These are phyloP conservation scores for Geotrichum aggregatum DNA, from an alignment of 1,139 yeast species.

Conservation along the genomic window DNA sequence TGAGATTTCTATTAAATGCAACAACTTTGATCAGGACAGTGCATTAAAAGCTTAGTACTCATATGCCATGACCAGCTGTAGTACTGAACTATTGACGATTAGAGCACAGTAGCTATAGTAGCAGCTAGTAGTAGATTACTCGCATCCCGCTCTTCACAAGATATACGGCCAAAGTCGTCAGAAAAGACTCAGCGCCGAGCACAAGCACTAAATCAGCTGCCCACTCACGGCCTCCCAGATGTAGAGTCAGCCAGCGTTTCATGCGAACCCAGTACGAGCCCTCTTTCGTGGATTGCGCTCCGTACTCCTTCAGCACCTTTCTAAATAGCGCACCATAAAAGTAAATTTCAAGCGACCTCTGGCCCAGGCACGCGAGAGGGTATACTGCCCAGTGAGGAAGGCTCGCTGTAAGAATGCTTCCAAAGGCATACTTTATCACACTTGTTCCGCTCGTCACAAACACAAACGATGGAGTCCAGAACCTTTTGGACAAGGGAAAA, in stretches of 20 bases:
- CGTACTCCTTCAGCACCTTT: constrained; percentile 14
- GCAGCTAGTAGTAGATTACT: constrained; percentile 13
- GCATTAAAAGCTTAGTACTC: no score
- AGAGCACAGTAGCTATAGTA: no score
- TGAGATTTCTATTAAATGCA: no score
- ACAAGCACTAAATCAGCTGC: not conserved
- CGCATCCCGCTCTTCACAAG: constrained; percentile 9
- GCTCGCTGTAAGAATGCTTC: constrained; percentile 8
- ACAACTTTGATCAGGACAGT: no score
- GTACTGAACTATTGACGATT: no score
- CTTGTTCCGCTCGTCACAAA: constrained; percentile 36
- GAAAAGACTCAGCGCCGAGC: constrained; percentile 3
- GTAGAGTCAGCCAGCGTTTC: constrained; percentile 4
- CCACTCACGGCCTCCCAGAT: not conserved
- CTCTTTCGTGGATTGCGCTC: constrained; percentile 1
- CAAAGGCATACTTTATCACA: constrained; percentile 32
- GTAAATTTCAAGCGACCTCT: constrained; percentile 13
- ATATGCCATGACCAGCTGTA: no score
- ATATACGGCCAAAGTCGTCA: constrained; percentile 5
- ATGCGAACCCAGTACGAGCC: constrained; percentile 4
- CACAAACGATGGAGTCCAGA: constrained; percentile 40
- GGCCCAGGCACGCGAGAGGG: constrained; percentile 11
- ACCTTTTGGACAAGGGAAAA: constrained; percentile 38
- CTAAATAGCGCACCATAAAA: constrained; percentile 13
- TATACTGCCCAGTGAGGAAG: constrained; percentile 32